Conservation (phyloP, 2,329 filamentous ascomycete species). For the Ramularia collo-cygni region DNA sequence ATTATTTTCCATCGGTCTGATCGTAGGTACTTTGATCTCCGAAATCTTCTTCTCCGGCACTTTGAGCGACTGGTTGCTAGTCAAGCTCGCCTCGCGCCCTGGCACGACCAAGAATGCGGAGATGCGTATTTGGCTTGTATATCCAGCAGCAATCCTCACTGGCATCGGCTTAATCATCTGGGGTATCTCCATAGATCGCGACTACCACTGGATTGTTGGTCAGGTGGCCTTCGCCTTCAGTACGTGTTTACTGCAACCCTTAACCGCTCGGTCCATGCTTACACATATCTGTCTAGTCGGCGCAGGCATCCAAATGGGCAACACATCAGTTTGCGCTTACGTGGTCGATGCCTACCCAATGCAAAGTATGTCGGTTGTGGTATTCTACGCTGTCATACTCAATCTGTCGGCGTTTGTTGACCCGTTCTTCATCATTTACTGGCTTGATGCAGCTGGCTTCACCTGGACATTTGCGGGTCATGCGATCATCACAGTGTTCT, state of each 20-base stretch:
- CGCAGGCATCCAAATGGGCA: slow-evolving; percentile 16
- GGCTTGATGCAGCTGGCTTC: slow-evolving; percentile 13
- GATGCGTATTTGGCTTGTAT: slow-evolving; percentile 15
- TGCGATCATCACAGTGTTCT: slow-evolving; percentile 13
- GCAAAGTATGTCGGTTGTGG: slow-evolving; percentile 16
- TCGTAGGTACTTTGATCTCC: slow-evolving; percentile 14
- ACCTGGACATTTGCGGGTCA: slow-evolving; percentile 16
- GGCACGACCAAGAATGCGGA: slow-evolving; percentile 11
- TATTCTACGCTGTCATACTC: slow-evolving; percentile 16
- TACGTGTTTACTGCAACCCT: slow-evolving; percentile 3
- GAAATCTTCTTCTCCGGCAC: slow-evolving; percentile 13
- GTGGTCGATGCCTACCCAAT: slow-evolving; percentile 14
- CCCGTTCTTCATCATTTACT: slow-evolving; percentile 15
- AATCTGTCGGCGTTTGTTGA: slow-evolving; percentile 15
- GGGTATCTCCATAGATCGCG: slow-evolving; percentile 13
- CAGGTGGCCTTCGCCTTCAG: slow-evolving; percentile 15
- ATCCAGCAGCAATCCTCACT: slow-evolving; percentile 12
- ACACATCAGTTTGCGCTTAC: slow-evolving; percentile 14
- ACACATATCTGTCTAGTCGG: slow-evolving; percentile 6
- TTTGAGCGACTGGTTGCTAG: slow-evolving; percentile 15
- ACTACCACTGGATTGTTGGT: slow-evolving; percentile 17
- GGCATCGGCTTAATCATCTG: slow-evolving; percentile 12
- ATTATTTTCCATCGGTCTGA: slow-evolving; percentile 14
- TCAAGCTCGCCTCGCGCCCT: slow-evolving; percentile 12
- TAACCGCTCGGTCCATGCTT: slow-evolving; percentile 1